Evolutionary conservation across 2,329 filamentous ascomycete genomes (phyloP), one percentile per base, ranked within the genome.

Genomic region (Fusarium odoratissimum): DNA sequence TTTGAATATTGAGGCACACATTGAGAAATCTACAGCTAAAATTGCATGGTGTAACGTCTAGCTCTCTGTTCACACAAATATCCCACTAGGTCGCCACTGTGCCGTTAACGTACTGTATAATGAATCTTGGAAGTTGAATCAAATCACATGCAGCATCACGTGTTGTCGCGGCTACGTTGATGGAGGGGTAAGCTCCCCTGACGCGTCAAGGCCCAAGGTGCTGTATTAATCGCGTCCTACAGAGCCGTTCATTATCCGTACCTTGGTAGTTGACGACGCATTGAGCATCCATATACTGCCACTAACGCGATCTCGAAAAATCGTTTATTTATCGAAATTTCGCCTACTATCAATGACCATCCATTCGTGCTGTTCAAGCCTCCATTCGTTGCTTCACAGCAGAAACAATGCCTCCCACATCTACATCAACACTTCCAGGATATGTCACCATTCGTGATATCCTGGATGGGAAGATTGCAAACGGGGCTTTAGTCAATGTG

Each of bases 401-500:
- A 57, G 64, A 45, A 49, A 37, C 61, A 56, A 69, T 64, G 62
- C 41, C 42, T n/a, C 14, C n/a, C 28, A 48, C 63, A 44, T 41
- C 56, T 17, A 30, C 42, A 37, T 42, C 61, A 33, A 57, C 73
- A 55, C 80, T 78, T 25, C 60, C 66, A 25, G 71, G 73, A 52
- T 80, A 79, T 60, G 65, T 67, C 55, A 61, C 78, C 17, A 80
- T 86, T 73, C 77, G 82, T 69, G 79, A 85, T 35, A 77, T 90
- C 25, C 75, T 90, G 67, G 80, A 86, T 56, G 80, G 80, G 25
- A 78, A 79, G 30, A 61, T 80, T 49, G 51, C 11, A 17, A 19
- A 30, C 16, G 33, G 25, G 72, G 13, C 21, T 73, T 31, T 83
- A 10, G 83, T 91, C 71, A 91, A 85, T 80, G 82, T 96, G 44